These are phyloP conservation scores for Acanthochlamys bracteata DNA, from an alignment of 106 monocot species.

Conservation along the genomic window DNA sequence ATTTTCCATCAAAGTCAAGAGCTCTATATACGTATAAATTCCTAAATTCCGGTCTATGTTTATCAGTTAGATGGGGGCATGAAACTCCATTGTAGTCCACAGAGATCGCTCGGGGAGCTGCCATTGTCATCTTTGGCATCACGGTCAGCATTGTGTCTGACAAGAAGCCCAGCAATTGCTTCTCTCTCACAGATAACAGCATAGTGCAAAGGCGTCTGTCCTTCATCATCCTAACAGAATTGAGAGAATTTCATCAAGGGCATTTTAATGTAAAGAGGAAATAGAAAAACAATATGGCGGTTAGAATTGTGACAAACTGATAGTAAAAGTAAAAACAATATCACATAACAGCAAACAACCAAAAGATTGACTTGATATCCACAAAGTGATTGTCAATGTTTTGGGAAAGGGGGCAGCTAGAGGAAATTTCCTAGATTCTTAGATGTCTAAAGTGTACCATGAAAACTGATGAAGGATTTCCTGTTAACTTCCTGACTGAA, in stretches of 20 bases:
- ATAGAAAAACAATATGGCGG: neutral
- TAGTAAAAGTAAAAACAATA: too few relatives aligned
- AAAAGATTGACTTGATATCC: too few relatives aligned
- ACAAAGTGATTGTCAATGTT: too few relatives aligned
- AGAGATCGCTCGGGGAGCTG: conserved; percentile 46
- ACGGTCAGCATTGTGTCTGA: conserved; percentile 45
- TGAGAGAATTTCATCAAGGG: neutral
- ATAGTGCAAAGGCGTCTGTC: conserved; percentile 91
- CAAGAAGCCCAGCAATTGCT: conserved; percentile 59
- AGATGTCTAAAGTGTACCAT: too few relatives aligned
- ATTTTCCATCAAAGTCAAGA: too few relatives aligned
- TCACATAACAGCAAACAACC: too few relatives aligned
- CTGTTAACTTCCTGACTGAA: too few relatives aligned
- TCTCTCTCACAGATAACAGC: conserved; percentile 77
- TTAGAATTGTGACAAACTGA: neutral
- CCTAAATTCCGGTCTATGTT: neutral
- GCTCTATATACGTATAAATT: neutral
- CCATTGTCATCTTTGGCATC: conserved; percentile 66
- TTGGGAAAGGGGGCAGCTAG: too few relatives aligned
- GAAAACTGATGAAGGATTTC: too few relatives aligned
- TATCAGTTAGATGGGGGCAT: conserved; percentile 25
- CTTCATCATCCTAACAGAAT: conserved; percentile 60
- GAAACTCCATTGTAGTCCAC: conserved; percentile 48
- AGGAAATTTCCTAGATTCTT: too few relatives aligned
- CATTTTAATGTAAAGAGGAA: neutral